These are phyloP conservation scores for Aspergillus cavernicola DNA, from an alignment of 495 filamentous ascomycete genomes.

Conservation along the genomic window DNA sequence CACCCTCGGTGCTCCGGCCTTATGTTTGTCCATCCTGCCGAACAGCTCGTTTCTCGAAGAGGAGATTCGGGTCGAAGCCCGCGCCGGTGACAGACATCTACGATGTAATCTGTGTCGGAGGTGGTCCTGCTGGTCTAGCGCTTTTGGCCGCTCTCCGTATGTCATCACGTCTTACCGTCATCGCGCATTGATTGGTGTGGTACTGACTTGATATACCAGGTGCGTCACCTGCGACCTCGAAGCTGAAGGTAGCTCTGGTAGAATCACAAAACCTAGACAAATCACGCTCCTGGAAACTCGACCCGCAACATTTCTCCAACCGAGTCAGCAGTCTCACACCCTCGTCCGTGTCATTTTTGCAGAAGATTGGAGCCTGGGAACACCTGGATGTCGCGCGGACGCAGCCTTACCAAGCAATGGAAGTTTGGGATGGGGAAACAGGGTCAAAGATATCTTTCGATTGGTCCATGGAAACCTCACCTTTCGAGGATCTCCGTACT, in stretches of 20 bases:
- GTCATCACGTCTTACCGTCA: slow-evolving; percentile 20
- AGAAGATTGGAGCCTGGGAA: slow-evolving; percentile 82
- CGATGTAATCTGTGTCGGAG: slow-evolving; percentile 94
- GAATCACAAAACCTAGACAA: slow-evolving; percentile 80
- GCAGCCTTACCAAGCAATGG: slow-evolving; percentile 88
- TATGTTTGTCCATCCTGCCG: slow-evolving; percentile 44
- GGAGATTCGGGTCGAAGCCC: slow-evolving; percentile 28
- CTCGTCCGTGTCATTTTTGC: slow-evolving; percentile 65
- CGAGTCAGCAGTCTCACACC: slow-evolving; percentile 93
- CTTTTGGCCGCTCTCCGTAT: slow-evolving; percentile 82
- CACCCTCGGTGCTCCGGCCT: slow-evolving; percentile 30
- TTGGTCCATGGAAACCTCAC: slow-evolving; percentile 52
- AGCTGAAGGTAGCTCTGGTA: slow-evolving; percentile 81
- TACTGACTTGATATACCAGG: slow-evolving; percentile 29
- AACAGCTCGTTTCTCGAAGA: slow-evolving; percentile 24
- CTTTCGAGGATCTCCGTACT: slow-evolving; percentile 48
- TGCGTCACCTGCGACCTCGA: slow-evolving; percentile 67
- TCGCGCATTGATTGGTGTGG: background rate
- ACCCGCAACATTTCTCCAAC: slow-evolving; percentile 75
- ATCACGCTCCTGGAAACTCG: slow-evolving; percentile 59
- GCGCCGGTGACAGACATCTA: slow-evolving; percentile 55
- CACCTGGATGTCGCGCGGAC: slow-evolving; percentile 65
- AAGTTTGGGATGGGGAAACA: slow-evolving; percentile 93
- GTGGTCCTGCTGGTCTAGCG: slow-evolving; percentile 91
- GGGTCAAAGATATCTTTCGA: slow-evolving; percentile 86